Conservation (phyloP, 2,329 filamentous ascomycete genomes). For the Sarocladiaceae sp. region DNA sequence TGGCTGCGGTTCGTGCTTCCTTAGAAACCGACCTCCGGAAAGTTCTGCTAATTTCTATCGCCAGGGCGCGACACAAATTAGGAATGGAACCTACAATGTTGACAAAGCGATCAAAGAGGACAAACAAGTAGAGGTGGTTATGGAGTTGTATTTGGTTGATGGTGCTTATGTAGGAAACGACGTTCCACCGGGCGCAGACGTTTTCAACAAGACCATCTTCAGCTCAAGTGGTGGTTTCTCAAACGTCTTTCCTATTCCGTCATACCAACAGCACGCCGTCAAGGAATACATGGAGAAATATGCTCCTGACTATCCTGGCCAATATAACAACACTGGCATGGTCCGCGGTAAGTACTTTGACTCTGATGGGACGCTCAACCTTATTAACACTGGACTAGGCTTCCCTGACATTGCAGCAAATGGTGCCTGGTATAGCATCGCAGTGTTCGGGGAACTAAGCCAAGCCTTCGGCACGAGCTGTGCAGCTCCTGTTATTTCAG, state of each 20-base stretch:
- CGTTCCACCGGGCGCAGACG: neutral
- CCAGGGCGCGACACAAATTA: conserved; percentile 2
- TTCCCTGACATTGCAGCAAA: conserved; percentile 2
- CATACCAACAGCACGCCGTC: neutral
- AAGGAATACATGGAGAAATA: neutral
- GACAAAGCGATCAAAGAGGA: neutral
- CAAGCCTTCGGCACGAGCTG: conserved; percentile 1
- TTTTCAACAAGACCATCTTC: neutral
- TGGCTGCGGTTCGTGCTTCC: neutral
- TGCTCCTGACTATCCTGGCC: conserved; percentile 4
- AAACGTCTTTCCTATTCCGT: conserved; percentile 1
- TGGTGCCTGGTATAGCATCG: conserved; percentile 4
- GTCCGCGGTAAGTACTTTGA: neutral
- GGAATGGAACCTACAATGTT: conserved; percentile 3
- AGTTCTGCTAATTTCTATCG: neutral
- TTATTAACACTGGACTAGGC: neutral
- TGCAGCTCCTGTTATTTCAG: conserved; percentile 3
- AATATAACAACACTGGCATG: neutral
- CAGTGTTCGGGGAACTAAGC: neutral
- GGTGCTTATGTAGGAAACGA: neutral
- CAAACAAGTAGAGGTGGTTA: conserved; percentile 1
- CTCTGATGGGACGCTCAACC: neutral
- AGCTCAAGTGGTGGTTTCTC: conserved; percentile 3
- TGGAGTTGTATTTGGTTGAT: neutral
- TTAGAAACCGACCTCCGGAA: neutral